Conservation (phyloP, 2,329 filamentous ascomycete genomes). For the Fusarium odoratissimum region DNA sequence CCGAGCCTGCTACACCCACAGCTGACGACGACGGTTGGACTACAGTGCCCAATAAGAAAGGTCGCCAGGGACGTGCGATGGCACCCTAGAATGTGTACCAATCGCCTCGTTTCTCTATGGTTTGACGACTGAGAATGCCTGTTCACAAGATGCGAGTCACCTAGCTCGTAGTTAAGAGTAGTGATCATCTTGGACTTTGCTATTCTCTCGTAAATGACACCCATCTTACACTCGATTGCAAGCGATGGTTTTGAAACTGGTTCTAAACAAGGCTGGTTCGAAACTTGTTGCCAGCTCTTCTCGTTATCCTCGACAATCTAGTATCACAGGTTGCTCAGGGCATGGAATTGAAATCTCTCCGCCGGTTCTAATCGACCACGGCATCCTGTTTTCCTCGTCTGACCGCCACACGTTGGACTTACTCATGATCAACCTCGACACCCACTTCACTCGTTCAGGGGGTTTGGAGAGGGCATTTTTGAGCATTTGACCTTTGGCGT, state of each 20-base stretch:
- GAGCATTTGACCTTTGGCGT: constrained; percentile 48
- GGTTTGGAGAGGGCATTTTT: constrained; percentile 36
- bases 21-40: constrained; percentile 73
- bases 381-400: constrained; percentile 41
- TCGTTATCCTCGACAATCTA: constrained; percentile 25
- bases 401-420: constrained; percentile 42
- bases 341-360: constrained; percentile 29
- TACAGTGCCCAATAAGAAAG: constrained; percentile 60
- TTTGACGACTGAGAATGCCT: constrained; percentile 51
- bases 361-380: constrained; percentile 27
- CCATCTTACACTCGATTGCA: constrained; percentile 35
- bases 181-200: constrained; percentile 33
- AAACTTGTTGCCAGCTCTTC: constrained; percentile 17
- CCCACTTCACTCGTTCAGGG: constrained; percentile 23
- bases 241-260: neutral
- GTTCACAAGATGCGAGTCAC: constrained; percentile 45
- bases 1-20: constrained; percentile 52
- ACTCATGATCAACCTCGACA: constrained; percentile 40
- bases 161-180: constrained; percentile 33
- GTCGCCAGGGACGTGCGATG: constrained; percentile 50
- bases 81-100: constrained; percentile 50
- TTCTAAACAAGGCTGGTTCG: neutral
- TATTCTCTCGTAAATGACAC: constrained; percentile 35
- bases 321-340: constrained; percentile 9
- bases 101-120: constrained; percentile 50